A percentile compares a stretch with the other conserved stretches of the same genome.
Evolutionary conservation across 306 rosid genomes (phyloP).

Genomic region (Glycine soja): DNA sequence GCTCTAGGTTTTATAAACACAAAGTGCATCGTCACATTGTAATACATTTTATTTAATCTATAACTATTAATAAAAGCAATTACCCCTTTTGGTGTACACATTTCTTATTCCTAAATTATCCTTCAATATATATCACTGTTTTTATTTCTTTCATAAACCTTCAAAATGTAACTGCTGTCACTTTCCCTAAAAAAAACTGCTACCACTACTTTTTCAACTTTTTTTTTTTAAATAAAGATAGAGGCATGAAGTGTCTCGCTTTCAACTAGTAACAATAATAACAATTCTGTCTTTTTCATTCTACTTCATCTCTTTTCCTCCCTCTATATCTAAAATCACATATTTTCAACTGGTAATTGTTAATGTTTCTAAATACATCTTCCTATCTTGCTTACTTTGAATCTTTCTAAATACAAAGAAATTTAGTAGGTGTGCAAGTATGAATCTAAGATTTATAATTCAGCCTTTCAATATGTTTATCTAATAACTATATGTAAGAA

Average conservation of each 20-base stretch:
- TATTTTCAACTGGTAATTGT: slow-evolving; percentile 15
- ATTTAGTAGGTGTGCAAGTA: not conserved
- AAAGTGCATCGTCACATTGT: not conserved
- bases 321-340: not conserved
- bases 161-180: too few species aligned
- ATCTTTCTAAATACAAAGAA: slow-evolving; percentile 19
- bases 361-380: slow-evolving; percentile 1
- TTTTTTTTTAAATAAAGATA: too few species aligned
- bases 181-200: too few species aligned
- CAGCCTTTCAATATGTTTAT: not conserved
- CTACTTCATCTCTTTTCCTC: not conserved
- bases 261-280: too few species aligned
- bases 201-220: too few species aligned
- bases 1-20: not conserved
- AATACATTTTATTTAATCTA: not conserved
- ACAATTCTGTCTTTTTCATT: not conserved
- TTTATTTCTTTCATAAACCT: too few species aligned
- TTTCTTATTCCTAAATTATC: too few species aligned
- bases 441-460: too few species aligned
- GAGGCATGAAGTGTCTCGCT: too few species aligned
- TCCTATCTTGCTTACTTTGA: slow-evolving; percentile 20
- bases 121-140: too few species aligned
- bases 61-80: too few species aligned
- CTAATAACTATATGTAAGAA: not conserved
- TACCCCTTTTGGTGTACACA: too few species aligned